A percentile compares a stretch with the other conserved stretches of the same genome.
Evolutionary conservation across 192 early-diverging fungal species (phyloP).

Genomic region (Spinellus fusiger): DNA sequence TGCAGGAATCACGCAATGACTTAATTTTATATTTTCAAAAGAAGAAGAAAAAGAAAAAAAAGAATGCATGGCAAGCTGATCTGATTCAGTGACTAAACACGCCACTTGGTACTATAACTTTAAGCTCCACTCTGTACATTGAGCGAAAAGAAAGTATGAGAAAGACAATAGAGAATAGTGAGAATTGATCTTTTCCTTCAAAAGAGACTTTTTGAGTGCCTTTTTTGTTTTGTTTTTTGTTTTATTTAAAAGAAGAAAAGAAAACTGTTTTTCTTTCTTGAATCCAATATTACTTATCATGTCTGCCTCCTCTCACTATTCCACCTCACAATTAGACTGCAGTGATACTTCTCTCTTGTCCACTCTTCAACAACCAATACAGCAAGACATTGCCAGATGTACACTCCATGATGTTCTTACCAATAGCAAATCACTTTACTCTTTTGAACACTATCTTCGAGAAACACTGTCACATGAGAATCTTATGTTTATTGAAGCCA

Average conservation of each 20-base stretch:
- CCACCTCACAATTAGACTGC: background rate
- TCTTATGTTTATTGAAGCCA: slow-evolving; percentile 28
- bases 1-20: background rate
- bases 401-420: slow-evolving; percentile 17
- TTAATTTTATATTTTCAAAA: background rate
- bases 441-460: slow-evolving; percentile 18
- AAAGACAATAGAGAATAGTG: too few species aligned
- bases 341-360: background rate
- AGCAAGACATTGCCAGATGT: background rate
- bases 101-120: background rate
- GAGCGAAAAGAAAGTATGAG: too few species aligned
- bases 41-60: background rate
- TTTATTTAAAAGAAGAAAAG: background rate
- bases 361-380: background rate
- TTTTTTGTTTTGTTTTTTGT: background rate
- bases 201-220: too few species aligned
- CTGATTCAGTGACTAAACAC: background rate
- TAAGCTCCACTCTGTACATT: too few species aligned
- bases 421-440: slow-evolving; percentile 12
- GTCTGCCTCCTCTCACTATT: background rate
- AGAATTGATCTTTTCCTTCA: too few species aligned
- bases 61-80: too few species aligned
- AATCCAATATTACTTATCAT: too few species aligned
- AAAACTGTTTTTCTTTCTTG: too few species aligned
- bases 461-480: slow-evolving; percentile 26